Evolutionary conservation across 768 basidiomycete species (phyloP).

Genomic region (Rhodosporidiobolus sp.): DNA sequence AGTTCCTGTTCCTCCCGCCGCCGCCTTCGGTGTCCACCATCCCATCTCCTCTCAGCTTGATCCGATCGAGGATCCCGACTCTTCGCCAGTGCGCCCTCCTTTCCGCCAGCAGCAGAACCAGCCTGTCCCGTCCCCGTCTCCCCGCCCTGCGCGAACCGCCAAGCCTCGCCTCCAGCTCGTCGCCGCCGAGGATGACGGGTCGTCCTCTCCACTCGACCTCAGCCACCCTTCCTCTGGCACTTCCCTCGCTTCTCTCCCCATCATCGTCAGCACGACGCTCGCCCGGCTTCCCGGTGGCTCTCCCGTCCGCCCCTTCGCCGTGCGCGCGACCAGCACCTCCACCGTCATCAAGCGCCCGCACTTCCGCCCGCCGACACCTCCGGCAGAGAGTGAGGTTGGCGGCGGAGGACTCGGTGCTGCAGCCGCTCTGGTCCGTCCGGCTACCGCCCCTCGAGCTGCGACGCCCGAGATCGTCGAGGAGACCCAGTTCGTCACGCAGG

Average conservation of each 20-base stretch:
- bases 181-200: not conserved
- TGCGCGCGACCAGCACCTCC: not conserved
- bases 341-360: not conserved
- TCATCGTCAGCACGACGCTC: not conserved
- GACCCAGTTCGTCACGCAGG: not conserved
- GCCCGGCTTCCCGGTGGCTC: not conserved
- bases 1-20: slow-evolving; percentile 7
- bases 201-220: slow-evolving; percentile 6
- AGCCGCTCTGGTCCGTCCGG: not conserved
- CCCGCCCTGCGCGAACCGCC: not conserved
- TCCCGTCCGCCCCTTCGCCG: not conserved
- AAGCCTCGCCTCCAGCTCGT: slow-evolving; percentile 21
- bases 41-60: slow-evolving; percentile 25
- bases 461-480: not conserved
- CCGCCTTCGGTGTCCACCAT: slow-evolving; percentile 7
- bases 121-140: not conserved
- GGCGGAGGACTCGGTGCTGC: not conserved
- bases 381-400: not conserved
- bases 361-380: not conserved
- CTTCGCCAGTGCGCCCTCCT: slow-evolving; percentile 10
- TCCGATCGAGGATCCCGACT: slow-evolving; percentile 36
- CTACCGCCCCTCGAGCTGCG: not conserved
- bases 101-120: not conserved
- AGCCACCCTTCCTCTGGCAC: not conserved
- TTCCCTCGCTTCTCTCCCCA: slow-evolving; percentile 10